Evolutionary conservation across 345 rosid species (phyloP).

Genomic region (Citrus mangshanensis): DNA sequence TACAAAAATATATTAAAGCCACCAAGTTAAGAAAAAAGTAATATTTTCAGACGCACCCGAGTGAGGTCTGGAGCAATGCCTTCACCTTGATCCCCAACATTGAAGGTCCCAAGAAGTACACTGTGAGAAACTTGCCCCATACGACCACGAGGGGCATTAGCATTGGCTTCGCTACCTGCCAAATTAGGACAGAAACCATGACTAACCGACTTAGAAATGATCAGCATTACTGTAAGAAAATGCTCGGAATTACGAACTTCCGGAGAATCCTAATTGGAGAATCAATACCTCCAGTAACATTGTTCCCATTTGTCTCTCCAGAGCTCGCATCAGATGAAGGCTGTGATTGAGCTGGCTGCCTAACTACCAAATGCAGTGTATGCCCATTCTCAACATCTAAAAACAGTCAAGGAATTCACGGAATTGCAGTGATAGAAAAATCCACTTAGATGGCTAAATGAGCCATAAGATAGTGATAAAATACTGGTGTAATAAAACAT

Average conservation of each 20-base stretch:
- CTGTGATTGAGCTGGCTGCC: slow-evolving; percentile 64
- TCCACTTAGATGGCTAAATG: neutral
- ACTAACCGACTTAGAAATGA: neutral
- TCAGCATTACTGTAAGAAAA: slow-evolving; percentile 1
- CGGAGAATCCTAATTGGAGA: slow-evolving; percentile 9
- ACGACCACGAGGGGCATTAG: slow-evolving; percentile 55
- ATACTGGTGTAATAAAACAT: neutral
- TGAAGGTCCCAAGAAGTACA: slow-evolving; percentile 77
- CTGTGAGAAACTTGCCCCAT: slow-evolving; percentile 76
- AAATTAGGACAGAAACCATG: slow-evolving; percentile 15
- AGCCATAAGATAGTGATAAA: neutral
- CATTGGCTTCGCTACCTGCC: slow-evolving; percentile 54
- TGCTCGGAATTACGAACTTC: slow-evolving; percentile 1
- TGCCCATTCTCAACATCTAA: slow-evolving; percentile 92
- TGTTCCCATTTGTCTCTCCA: slow-evolving; percentile 45
- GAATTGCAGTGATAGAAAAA: neutral
- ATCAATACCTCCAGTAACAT: slow-evolving; percentile 41
- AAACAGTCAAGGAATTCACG: slow-evolving; percentile 38
- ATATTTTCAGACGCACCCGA: slow-evolving; percentile 40
- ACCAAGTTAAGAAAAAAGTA: neutral
- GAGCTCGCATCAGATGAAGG: slow-evolving; percentile 53
- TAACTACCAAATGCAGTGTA: slow-evolving; percentile 83
- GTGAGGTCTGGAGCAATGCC: slow-evolving; percentile 58
- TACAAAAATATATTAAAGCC: slow-evolving; percentile 4
- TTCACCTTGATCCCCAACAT: slow-evolving; percentile 83